A percentile compares a stretch with the other conserved stretches of the same genome.
Conservation (phyloP, 108 stramenopile species). For the Schizochytrium sp. region DNA sequence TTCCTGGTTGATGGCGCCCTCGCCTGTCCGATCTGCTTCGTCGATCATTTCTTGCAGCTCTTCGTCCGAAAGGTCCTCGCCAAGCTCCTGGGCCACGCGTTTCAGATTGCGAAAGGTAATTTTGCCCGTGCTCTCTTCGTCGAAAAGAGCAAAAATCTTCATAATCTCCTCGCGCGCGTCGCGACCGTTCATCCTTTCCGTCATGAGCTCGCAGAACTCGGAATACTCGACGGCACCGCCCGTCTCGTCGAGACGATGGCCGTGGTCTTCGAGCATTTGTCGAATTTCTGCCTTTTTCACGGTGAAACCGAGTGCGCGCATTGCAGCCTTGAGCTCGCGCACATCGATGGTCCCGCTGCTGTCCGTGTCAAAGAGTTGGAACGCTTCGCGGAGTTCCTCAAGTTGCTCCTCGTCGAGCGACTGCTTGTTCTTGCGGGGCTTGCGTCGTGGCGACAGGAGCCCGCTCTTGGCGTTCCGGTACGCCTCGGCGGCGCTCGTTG, state of each 20-base stretch:
- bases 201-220: constrained; percentile 68
- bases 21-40: constrained; percentile 60
- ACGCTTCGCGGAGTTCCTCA: constrained; percentile 33
- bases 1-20: constrained; percentile 61
- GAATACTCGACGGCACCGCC: constrained; percentile 68
- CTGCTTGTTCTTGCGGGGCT: not conserved
- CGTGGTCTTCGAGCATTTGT: constrained; percentile 67
- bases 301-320: constrained; percentile 76
- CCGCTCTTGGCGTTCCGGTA: not conserved
- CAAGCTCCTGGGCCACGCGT: constrained; percentile 74
- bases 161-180: constrained; percentile 69
- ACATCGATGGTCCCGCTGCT: constrained; percentile 63
- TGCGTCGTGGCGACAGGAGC: not conserved
- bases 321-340: constrained; percentile 78
- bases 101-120: constrained; percentile 74
- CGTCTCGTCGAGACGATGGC: constrained; percentile 15
- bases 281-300: constrained; percentile 75
- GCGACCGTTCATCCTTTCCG: constrained; percentile 54
- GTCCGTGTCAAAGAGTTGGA: constrained; percentile 36
- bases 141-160: constrained; percentile 74
- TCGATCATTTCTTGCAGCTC: constrained; percentile 81
- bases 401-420: constrained; percentile 31
- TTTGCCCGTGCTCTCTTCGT: constrained; percentile 75
- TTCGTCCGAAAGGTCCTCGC: constrained; percentile 75
- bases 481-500: not conserved